Conservation (phyloP, 163 green algal genomes). For the Scenedesmus sp. region DNA sequence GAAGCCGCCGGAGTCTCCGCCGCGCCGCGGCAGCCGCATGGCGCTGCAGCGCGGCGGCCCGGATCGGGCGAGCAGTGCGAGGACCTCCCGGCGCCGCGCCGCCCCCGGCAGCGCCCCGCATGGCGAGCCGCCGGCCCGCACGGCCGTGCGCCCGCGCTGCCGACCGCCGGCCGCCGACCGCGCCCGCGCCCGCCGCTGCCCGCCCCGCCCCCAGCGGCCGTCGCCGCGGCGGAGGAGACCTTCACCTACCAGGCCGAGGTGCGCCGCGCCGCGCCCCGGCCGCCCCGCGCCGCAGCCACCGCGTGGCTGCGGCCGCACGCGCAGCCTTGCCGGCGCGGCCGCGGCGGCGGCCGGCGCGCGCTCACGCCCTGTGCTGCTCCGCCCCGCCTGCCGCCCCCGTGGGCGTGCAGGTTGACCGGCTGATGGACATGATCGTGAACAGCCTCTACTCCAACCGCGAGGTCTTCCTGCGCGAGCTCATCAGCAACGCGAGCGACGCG, state of each 20-base stretch:
- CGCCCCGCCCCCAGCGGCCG: constrained; percentile 21
- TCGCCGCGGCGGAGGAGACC: constrained; percentile 67
- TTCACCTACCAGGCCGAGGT: constrained; percentile 90
- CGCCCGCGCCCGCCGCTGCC: constrained; percentile 5
- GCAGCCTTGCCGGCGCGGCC: not conserved
- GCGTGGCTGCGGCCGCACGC: not conserved
- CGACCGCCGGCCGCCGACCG: too few relatives aligned
- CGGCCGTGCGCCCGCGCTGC: too few relatives aligned
- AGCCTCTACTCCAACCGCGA: constrained; percentile 98
- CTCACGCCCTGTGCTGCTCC: not conserved
- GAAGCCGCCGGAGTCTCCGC: too few relatives aligned
- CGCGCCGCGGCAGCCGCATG: too few relatives aligned
- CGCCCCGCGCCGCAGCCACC: not conserved
- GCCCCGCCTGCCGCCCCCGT: not conserved
- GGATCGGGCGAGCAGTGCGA: too few relatives aligned
- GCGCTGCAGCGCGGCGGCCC: too few relatives aligned
- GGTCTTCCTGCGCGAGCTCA: constrained; percentile 98
- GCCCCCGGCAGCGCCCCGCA: too few relatives aligned
- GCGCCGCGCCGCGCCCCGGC: not conserved
- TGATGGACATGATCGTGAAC: constrained; percentile 99
- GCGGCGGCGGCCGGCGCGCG: not conserved
- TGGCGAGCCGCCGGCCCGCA: too few relatives aligned
- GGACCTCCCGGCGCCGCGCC: too few relatives aligned
- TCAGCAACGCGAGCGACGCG: constrained; percentile 92
- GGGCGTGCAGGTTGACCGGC: constrained; percentile 84